Conservation (phyloP, 805 yeast species). For the Kluyveromyces dobzhanskii region DNA sequence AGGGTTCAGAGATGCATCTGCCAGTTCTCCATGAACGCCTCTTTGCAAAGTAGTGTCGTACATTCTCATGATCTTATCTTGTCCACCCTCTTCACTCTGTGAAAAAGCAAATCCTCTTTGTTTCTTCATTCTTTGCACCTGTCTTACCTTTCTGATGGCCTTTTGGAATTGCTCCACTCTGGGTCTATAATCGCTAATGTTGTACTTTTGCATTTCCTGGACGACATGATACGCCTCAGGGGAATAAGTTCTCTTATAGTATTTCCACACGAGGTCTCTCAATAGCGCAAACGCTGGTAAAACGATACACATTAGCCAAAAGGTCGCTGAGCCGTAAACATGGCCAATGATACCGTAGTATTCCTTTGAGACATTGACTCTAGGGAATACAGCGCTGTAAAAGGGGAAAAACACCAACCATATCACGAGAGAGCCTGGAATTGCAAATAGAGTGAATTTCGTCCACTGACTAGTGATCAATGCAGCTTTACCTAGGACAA, state of each 20-base stretch:
- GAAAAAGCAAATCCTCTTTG: constrained; percentile 98
- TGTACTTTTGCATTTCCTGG: constrained; percentile 93
- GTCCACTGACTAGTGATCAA: constrained; percentile 91
- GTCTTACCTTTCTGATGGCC: constrained; percentile 94
- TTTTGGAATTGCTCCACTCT: constrained; percentile 93
- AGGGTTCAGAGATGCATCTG: constrained; percentile 32
- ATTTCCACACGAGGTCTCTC: constrained; percentile 91
- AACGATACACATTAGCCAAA: constrained; percentile 77
- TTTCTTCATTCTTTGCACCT: constrained; percentile 95
- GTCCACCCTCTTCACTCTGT: constrained; percentile 84
- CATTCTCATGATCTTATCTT: constrained; percentile 82
- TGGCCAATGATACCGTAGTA: constrained; percentile 72
- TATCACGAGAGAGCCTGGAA: constrained; percentile 83
- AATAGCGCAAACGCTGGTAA: constrained; percentile 70
- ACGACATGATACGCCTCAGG: constrained; percentile 94
- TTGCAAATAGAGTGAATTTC: constrained; percentile 80
- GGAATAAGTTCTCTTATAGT: constrained; percentile 79
- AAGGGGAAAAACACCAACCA: constrained; percentile 87
- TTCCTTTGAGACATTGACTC: constrained; percentile 71
- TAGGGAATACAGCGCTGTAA: constrained; percentile 80
- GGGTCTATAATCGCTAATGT: constrained; percentile 91
- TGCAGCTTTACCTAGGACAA: constrained; percentile 93
- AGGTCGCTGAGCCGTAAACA: constrained; percentile 66
- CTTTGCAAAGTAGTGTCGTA: constrained; percentile 88
- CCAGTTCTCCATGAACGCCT: constrained; percentile 62